phyloP scores from a whole-genome alignment of 345 rosid species.

The Salix caprea region DNA sequence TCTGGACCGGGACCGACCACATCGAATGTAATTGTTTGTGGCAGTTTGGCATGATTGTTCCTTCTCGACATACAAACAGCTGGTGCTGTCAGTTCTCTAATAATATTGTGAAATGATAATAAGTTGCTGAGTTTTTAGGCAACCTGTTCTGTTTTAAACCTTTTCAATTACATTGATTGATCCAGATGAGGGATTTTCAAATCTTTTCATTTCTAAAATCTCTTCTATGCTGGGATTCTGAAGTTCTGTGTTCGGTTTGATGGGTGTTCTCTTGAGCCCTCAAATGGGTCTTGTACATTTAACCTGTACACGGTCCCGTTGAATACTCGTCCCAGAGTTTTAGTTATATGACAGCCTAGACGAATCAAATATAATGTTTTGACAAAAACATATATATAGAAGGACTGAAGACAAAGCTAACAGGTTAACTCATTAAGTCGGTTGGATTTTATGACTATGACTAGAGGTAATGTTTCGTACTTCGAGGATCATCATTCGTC shows the following conservation, averaged over 20 bases:
- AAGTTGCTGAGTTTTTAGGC: not conserved
- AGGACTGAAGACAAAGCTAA: too few relatives aligned
- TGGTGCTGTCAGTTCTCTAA: not conserved
- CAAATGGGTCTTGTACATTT: not conserved
- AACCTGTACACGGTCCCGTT: not conserved
- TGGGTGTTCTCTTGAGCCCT: not conserved
- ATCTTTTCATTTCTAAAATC: too few relatives aligned
- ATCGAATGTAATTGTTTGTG: slow-evolving; percentile 14
- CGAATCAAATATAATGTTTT: too few relatives aligned
- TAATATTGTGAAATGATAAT: not conserved
- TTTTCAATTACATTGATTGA: too few relatives aligned
- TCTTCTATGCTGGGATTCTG: too few relatives aligned
- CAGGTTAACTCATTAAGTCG: too few relatives aligned
- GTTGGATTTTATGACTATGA: too few relatives aligned
- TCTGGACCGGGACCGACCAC: slow-evolving; percentile 12
- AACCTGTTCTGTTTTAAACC: not conserved
- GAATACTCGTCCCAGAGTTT: not conserved
- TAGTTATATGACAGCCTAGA: too few relatives aligned
- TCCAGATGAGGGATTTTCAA: too few relatives aligned
- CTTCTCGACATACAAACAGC: not conserved
- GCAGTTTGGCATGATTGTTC: slow-evolving; percentile 1
- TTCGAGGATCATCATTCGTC: not conserved
- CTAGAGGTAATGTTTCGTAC: too few relatives aligned
- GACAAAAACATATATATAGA: too few relatives aligned
- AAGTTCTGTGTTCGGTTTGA: too few relatives aligned